These are phyloP conservation scores for Melampsora americana DNA, from an alignment of 1,284 basidiomycete genomes.

Conservation along the genomic window DNA sequence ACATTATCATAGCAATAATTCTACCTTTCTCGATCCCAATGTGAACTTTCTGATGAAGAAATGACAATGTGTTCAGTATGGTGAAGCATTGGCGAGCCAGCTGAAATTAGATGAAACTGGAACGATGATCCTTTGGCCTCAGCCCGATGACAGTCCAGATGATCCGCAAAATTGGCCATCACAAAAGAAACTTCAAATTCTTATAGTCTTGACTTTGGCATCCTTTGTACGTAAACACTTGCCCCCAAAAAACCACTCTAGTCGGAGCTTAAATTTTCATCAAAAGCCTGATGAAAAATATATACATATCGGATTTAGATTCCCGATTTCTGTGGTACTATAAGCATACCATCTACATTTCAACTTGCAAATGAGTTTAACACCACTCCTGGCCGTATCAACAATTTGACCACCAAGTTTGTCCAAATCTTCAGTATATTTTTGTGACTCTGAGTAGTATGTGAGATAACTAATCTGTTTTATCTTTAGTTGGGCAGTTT, in stretches of 20 bases:
- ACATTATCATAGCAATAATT: too few species aligned
- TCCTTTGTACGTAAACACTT: slow-evolving; percentile 25
- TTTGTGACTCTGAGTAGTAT: neutral
- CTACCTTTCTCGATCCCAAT: too few species aligned
- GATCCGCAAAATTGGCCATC: slow-evolving; percentile 39
- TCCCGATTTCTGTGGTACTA: slow-evolving; percentile 25
- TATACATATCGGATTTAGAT: slow-evolving; percentile 4
- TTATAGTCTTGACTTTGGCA: slow-evolving; percentile 32
- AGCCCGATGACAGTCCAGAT: slow-evolving; percentile 19
- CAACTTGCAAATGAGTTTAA: slow-evolving; percentile 62
- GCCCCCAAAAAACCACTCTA: neutral
- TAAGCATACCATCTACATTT: slow-evolving; percentile 58
- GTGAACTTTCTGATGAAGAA: too few species aligned
- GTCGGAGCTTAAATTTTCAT: neutral
- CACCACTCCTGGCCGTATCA: slow-evolving; percentile 64
- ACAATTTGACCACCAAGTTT: slow-evolving; percentile 58
- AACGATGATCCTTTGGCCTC: slow-evolving; percentile 33
- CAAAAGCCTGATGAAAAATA: neutral
- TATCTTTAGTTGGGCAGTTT: slow-evolving; percentile 64
- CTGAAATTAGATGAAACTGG: slow-evolving; percentile 29
- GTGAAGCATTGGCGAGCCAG: slow-evolving; percentile 13
- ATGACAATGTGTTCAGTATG: neutral
- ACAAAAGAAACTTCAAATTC: slow-evolving; percentile 16
- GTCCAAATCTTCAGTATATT: neutral
- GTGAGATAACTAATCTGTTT: slow-evolving; percentile 51